These are phyloP conservation scores for Eragrostis tef DNA, from an alignment of 202 grass and related monocot species.

Conservation along the genomic window DNA sequence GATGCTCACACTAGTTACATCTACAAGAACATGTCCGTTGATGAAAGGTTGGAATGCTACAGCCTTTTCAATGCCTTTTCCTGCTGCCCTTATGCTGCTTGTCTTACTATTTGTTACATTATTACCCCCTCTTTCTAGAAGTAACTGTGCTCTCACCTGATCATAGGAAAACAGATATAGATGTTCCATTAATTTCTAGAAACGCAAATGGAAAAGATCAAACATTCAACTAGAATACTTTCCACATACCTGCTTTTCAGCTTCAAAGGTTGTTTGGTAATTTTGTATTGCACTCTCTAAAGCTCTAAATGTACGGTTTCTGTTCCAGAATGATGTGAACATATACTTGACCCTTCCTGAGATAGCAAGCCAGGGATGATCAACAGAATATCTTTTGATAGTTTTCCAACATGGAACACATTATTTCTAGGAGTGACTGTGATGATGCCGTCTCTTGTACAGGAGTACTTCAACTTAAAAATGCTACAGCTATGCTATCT, in stretches of 20 bases:
- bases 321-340: constrained; percentile 97
- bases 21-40: constrained; percentile 71
- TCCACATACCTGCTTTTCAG: constrained; percentile 76
- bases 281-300: constrained; percentile 54
- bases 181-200: constrained; percentile 29
- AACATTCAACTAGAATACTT: constrained; percentile 31
- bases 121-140: constrained; percentile 40
- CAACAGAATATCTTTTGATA: constrained; percentile 33
- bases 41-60: constrained; percentile 70
- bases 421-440: constrained; percentile 26
- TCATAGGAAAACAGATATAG: constrained; percentile 26
- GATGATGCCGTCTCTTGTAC: constrained; percentile 14
- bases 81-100: constrained; percentile 41
- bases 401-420: constrained; percentile 30
- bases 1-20: constrained; percentile 69
- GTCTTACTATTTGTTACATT: constrained; percentile 30
- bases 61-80: constrained; percentile 47
- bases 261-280: constrained; percentile 69
- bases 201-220: neutral
- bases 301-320: constrained; percentile 75
- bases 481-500: constrained; percentile 3
- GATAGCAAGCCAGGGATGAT: constrained; percentile 36
- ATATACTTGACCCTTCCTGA: constrained; percentile 84
- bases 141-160: constrained; percentile 60
- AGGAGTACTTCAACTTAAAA: constrained; percentile 39